Evolutionary conservation across 2,329 filamentous ascomycete species (phyloP).

Genomic region (Bipolaris bicolor): DNA sequence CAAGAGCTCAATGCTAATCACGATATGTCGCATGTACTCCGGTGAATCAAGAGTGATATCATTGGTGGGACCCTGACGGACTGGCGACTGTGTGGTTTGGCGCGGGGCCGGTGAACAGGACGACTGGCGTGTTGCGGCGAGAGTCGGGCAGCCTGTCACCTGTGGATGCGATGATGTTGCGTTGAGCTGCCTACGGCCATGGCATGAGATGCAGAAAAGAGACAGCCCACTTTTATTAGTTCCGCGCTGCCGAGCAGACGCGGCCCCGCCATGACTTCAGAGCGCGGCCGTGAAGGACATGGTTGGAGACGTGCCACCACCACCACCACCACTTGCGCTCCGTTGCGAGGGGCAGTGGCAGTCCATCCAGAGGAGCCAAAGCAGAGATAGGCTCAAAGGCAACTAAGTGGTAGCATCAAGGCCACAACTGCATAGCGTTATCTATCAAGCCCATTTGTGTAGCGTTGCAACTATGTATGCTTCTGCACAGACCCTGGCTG

Average conservation of each 20-base stretch:
- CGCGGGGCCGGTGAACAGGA: slow-evolving; percentile 7
- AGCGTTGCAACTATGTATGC: background rate
- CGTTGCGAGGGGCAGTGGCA: slow-evolving; percentile 17
- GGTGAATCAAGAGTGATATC: slow-evolving; percentile 12
- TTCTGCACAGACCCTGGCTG: slow-evolving; percentile 11
- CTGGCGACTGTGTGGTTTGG: background rate
- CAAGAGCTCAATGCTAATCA: slow-evolving; percentile 29
- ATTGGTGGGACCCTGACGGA: slow-evolving; percentile 31
- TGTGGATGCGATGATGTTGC: slow-evolving; percentile 10
- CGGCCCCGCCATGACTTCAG: slow-evolving; percentile 42
- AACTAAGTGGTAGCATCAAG: too few species aligned
- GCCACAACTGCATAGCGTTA: too few species aligned
- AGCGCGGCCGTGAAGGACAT: slow-evolving; percentile 44
- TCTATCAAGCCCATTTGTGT: background rate
- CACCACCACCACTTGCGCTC: slow-evolving; percentile 29
- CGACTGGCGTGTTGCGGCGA: slow-evolving; percentile 36
- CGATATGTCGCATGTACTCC: slow-evolving; percentile 7
- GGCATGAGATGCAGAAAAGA: slow-evolving; percentile 21
- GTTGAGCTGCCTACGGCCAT: slow-evolving; percentile 13
- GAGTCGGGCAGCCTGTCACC: slow-evolving; percentile 36
- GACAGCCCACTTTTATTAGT: slow-evolving; percentile 13
- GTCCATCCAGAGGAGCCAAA: slow-evolving; percentile 26
- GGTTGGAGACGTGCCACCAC: background rate
- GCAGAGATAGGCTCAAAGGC: too few species aligned
- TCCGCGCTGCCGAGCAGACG: slow-evolving; percentile 35